Evolutionary conservation across 495 filamentous ascomycete species (phyloP), one percentile per base, ranked within the genome.

Genomic region (Penicillium canescens): DNA sequence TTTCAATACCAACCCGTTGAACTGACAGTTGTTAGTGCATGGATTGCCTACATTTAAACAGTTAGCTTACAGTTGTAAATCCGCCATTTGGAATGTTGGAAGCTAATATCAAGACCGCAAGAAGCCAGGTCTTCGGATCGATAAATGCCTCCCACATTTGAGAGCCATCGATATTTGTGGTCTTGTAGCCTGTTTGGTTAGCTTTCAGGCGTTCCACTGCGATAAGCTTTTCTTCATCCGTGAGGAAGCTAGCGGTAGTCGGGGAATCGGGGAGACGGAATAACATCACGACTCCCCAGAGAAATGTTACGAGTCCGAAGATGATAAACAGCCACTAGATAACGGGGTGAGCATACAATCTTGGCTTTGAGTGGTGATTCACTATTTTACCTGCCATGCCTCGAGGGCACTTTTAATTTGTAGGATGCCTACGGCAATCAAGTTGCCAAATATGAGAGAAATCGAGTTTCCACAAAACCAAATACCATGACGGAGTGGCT

Each of bases 171-270:
- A 82, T 80, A 11, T 68, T 61, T 43, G 80, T 79, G 51, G 79
- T 82, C 33, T 79, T 77, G 8, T 81, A 67, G 23, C 82, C 82
- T n/a, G 78, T 77, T 46, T 82, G 70, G 41, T 85, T 82, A 5
- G 69, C 68, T 9, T 74, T 71, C 23, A 82, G 65, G 14, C 79
- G 68, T 59, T 83, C 78, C 13, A 80, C 64, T 7, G 70, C 71
- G 55, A 81, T 73, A 20, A 75, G 52, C 20, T 70, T 73, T 33
- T 81, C 76, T 16, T 72, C 60, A 6, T 74, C 63, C 1, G 58
- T 68, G 11, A 80, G 66, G 49, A 73, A 78, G n/a, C 60, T 66
- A 1, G 77, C 74, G 31, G 65, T 68, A 21, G 75, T 58, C 0
- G 75, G 80, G 5, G 67, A 77, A 53, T 82, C 74, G 2, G 79